phyloP scores from a whole-genome alignment of 108 stramenopile species.

The Cyclostephanos tholiformis region DNA sequence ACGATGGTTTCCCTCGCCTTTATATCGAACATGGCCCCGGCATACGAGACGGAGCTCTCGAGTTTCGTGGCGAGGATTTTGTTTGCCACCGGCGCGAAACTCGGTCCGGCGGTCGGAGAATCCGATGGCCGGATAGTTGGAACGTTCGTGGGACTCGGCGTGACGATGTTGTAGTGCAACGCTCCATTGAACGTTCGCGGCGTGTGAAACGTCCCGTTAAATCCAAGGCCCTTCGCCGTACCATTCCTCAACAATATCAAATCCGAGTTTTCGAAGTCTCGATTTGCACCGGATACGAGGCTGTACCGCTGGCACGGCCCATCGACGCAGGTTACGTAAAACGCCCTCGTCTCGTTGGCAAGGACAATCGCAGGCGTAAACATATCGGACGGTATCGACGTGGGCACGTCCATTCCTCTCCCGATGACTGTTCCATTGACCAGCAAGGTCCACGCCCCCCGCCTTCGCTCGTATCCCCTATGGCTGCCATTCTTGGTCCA shows the following conservation, averaged over 20 bases:
- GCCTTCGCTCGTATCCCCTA: not conserved
- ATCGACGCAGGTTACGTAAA: constrained; percentile 11
- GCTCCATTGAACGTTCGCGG: constrained; percentile 21
- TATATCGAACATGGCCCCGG: constrained; percentile 19
- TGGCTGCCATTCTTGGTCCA: constrained; percentile 12
- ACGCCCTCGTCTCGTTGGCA: constrained; percentile 8
- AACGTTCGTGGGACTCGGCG: not conserved
- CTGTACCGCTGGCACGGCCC: constrained; percentile 7
- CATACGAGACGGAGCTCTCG: constrained; percentile 10
- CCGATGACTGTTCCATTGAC: not conserved
- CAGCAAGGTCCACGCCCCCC: constrained; percentile 8
- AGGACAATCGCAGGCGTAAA: not conserved
- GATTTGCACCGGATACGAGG: not conserved
- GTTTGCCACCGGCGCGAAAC: not conserved
- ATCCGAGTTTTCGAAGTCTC: not conserved
- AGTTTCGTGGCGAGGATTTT: not conserved
- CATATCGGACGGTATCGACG: not conserved
- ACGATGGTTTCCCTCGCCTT: constrained; percentile 11
- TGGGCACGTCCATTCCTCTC: not conserved
- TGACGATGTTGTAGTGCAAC: constrained; percentile 7
- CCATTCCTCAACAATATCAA: not conserved
- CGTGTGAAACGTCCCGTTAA: not conserved
- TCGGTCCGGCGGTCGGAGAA: not conserved
- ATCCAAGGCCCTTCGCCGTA: not conserved
- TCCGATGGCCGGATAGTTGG: constrained; percentile 1